A percentile compares a stretch with the other conserved stretches of the same genome.
Evolutionary conservation across 306 rosid species (phyloP).

Genomic region (Castanea mollissima): DNA sequence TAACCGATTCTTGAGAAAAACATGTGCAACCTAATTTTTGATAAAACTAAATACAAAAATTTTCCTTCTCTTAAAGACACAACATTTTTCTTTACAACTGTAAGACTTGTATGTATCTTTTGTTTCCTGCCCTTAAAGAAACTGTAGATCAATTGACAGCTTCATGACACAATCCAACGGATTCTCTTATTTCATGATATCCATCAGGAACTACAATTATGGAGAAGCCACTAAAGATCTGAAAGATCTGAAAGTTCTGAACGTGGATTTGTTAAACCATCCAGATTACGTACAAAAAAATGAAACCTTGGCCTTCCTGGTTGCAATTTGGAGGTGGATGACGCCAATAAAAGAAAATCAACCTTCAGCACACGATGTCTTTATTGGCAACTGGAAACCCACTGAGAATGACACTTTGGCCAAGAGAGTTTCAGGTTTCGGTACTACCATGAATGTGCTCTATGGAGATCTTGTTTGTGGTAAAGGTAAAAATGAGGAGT

Average conservation of each 20-base stretch:
- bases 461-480: constrained; percentile 78
- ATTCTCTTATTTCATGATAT: constrained; percentile 16
- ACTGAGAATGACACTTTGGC: constrained; percentile 72
- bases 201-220: constrained; percentile 83
- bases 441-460: constrained; percentile 90
- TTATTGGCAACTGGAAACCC: constrained; percentile 91
- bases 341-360: constrained; percentile 61
- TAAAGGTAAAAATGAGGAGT: too few relatives aligned
- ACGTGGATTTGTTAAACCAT: constrained; percentile 65
- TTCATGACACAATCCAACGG: background rate
- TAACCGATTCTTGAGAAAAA: too few relatives aligned
- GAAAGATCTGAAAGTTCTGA: constrained; percentile 74
- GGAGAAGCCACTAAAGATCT: constrained; percentile 71
- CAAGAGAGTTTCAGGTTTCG: constrained; percentile 82
- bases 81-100: too few relatives aligned
- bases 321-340: constrained; percentile 93
- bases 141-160: too few relatives aligned
- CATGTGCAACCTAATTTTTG: too few relatives aligned
- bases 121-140: too few relatives aligned
- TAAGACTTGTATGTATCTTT: too few relatives aligned
- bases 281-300: constrained; percentile 95
- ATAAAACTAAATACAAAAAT: too few relatives aligned
- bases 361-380: constrained; percentile 80
- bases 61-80: too few relatives aligned
- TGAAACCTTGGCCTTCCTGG: constrained; percentile 81